These are phyloP conservation scores for Boletus semigastroideus DNA, from an alignment of 1,284 basidiomycete genomes.

Conservation along the genomic window DNA sequence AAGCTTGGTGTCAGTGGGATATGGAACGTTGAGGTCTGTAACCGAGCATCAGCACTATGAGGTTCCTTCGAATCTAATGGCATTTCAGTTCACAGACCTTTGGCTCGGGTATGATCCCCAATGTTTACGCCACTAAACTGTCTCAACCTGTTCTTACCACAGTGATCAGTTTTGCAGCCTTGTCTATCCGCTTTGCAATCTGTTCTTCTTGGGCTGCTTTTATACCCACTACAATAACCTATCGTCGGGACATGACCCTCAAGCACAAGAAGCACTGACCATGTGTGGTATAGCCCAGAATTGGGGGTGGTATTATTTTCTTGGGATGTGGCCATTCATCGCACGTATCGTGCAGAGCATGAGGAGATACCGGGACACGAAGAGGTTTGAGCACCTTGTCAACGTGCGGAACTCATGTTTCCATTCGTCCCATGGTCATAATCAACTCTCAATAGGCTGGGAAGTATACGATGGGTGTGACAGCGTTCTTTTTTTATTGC, in stretches of 20 bases:
- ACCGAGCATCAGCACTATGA: background rate
- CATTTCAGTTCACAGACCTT: constrained; percentile 69
- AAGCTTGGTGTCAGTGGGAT: constrained; percentile 71
- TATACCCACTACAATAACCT: constrained; percentile 41
- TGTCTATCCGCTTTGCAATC: constrained; percentile 68
- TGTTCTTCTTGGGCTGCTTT: constrained; percentile 75
- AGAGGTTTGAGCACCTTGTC: constrained; percentile 75
- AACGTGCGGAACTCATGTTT: constrained; percentile 55
- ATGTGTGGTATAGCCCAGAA: constrained; percentile 21
- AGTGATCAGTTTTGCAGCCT: constrained; percentile 86
- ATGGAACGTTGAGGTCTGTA: constrained; percentile 69
- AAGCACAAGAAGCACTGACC: constrained; percentile 15
- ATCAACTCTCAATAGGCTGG: constrained; percentile 55
- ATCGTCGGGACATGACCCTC: constrained; percentile 9
- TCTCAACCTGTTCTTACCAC: constrained; percentile 18
- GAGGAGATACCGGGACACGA: constrained; percentile 82
- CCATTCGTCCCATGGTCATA: constrained; percentile 4
- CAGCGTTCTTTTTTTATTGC: constrained; percentile 66
- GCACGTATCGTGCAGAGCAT: constrained; percentile 84
- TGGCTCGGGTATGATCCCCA: constrained; percentile 66
- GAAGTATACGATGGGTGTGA: constrained; percentile 72
- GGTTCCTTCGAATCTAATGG: background rate
- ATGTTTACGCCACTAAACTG: constrained; percentile 17
- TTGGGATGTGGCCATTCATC: constrained; percentile 62
- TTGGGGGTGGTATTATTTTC: constrained; percentile 62